Evolutionary conservation across 164 flowering plant genomes (phyloP), one percentile per base, ranked within the genome.

Genomic region (Annona squamosa): DNA sequence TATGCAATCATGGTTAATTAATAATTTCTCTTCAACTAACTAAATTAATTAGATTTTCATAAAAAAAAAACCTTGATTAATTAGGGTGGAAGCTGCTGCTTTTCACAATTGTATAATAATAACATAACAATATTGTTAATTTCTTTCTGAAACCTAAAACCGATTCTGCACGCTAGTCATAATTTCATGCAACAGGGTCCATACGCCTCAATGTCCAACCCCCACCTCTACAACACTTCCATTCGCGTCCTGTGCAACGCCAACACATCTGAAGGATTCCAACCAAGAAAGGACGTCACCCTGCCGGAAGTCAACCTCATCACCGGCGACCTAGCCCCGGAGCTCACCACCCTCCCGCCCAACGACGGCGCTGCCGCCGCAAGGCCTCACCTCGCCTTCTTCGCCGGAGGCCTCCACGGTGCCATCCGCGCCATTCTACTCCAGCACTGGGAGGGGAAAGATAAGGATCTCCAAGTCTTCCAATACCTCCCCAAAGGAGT

Each of bases 161-260:
- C 37, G 37, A 26, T 26, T 0, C 37, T 26, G 37, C 37, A 26
- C 1, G 37, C 37, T 26, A 26, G 1, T 7, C 37, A 26, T 26
- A 26, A 26, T 26, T 17, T 41, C 6, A 12, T 13, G 65, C 4
- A 48, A 48, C 70, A 76, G 78, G 78, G 71, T 43, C 74, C 78
- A 12, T 42, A 59, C 5, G 74, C 72, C 37, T 65, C 78, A 2
- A 16, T 65, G 59, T 57, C 74, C 37, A 46, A 71, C 4, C 74
- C 70, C 18, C 52, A 3, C 3, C 78, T 76, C 61, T 76, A 48
- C 71, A 76, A 71, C 67, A 71, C 65, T 45, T 71, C 78, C 56
- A 76, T 76, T 16, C 70, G 74, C 3, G 78, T 76, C 41, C 78
- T 76, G 13, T 76, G 78, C 67, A 76, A 76, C 45, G 78, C 78